Evolutionary conservation across 495 filamentous ascomycete genomes (phyloP), one percentile per base, ranked within the genome.

Genomic region (Podospora comata): DNA sequence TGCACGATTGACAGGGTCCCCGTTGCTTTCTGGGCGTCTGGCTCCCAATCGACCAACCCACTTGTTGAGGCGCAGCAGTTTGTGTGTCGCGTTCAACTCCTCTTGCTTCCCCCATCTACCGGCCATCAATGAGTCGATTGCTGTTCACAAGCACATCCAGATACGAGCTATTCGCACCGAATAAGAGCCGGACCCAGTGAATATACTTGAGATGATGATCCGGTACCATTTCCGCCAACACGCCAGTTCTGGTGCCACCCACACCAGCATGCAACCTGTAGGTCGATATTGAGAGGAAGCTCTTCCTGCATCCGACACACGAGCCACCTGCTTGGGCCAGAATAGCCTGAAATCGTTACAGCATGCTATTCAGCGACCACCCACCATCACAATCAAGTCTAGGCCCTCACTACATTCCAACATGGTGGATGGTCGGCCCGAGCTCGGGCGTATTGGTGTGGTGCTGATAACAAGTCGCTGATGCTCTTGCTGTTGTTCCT

Each of bases 61-160:
- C 19, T 59, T 62, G 44, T 13, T 30, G 68, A 64, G 68, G 68
- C 68, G 68, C 68, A 70, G 68, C 68, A 28, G 61, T 67, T 64
- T 70, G 39, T 5, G 39, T 1, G 18, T 58, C 55, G 55, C n/a
- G 18, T 20, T 58, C 23, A 32, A 32, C 30, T 20, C 55, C 9
- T 58, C 23, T 20, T 58, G n/a, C 1, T 23, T 58, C n/a, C n/a
- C n/a, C 30, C 9, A 20, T 20, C 27, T 5, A 19, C 13, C 48
- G n/a, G 28, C 62, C 62, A 65, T 58, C 55, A 58, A n/a, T 26
- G 55, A 58, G 55, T 58, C n/a, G 55, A 58, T 26, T 58, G 55
- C 55, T 4, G 55, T n/a, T 58, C 55, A 58, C 39, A 48, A 48
- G 39, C 39, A 48, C 9, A 48, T 48, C 39, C 39, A 48, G 39